Base-by-base conservation (phyloP, 495 filamentous ascomycete species). In the Massariosphaeria phaeospora region DNA sequence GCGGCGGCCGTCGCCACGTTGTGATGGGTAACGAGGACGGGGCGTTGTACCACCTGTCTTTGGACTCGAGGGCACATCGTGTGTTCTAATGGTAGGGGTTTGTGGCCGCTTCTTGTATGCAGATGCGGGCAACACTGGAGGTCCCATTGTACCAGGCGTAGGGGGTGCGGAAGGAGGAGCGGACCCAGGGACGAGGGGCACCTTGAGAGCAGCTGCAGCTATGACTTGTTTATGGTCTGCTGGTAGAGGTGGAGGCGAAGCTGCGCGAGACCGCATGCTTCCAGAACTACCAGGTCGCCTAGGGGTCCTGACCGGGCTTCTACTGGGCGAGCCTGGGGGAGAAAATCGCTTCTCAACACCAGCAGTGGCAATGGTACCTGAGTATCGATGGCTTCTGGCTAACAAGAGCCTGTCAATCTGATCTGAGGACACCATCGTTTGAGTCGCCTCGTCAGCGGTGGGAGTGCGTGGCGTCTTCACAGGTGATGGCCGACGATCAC, bases 191-290 rank as follows among this genome's bases (percentile, higher is more conserved):
- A 47, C 40, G 9, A 52, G 18, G 10, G 72, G 70, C 30, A 72
- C 59, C n/a, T 68, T 72, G 47, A 73, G 79, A 40, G 79, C 76
- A 29, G 89, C 91, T 9, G 88, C 89, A 48, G 88, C 80, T 59
- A 96, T 96, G 47, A 79, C 80, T 68, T 96, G 79, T 54, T 81
- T 84, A 68, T 94, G 88, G 64, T 95, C 89, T 8, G 71, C 51
- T 35, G 93, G 90, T 26, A 98, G 72, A 13, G 91, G 89, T 3
- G 89, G 91, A 59, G 82, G 79, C 35, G 66, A 67, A 45, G 66
- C 66, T 23, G 72, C 73, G 8, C 70, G 69, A 34, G 66, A 72
- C 27, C 77, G 74, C 25, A 77, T 75, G 61, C 89, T 95, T 10
- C 78, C 72, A 20, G 84, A 72, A 66, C 88, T 95, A 40, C 79